Conservation (phyloP, 371 early-diverging fungal species). For the Mucor racemosus region DNA sequence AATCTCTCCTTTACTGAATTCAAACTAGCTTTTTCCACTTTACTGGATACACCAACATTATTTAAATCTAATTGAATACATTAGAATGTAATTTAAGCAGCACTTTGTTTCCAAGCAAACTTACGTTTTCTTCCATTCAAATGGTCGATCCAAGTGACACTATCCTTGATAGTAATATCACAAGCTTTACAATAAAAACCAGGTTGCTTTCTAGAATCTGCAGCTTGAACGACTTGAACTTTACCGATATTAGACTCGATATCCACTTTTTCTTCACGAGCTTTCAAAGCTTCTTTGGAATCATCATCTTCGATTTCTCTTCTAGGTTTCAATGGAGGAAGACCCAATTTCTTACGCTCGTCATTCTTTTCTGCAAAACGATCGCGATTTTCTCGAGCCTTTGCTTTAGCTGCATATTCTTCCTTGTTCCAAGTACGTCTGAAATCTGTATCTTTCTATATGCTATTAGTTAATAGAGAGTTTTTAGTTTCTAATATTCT, state of each 20-base stretch:
- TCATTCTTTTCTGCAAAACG: constrained; percentile 43
- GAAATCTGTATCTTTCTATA: constrained; percentile 58
- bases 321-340: constrained; percentile 40
- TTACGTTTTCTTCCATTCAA: constrained; percentile 88
- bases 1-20: constrained; percentile 60
- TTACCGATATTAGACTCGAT: constrained; percentile 82
- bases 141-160: constrained; percentile 86
- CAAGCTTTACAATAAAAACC: constrained; percentile 93
- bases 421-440: constrained; percentile 70
- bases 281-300: constrained; percentile 37
- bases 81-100: not conserved
- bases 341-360: constrained; percentile 43
- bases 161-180: constrained; percentile 87
- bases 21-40: constrained; percentile 69
- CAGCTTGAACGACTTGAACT: constrained; percentile 77
- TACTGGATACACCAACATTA: constrained; percentile 75
- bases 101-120: constrained; percentile 15
- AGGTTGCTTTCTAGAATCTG: constrained; percentile 68
- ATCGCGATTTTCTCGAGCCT: constrained; percentile 51
- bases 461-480: not conserved
- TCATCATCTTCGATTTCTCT: constrained; percentile 35
- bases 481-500: not conserved
- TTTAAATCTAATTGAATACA: constrained; percentile 37
- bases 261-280: constrained; percentile 62
- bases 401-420: constrained; percentile 61